Conservation (phyloP, 352 stramenopile genomes). For the Aphanomyces euteiches region DNA sequence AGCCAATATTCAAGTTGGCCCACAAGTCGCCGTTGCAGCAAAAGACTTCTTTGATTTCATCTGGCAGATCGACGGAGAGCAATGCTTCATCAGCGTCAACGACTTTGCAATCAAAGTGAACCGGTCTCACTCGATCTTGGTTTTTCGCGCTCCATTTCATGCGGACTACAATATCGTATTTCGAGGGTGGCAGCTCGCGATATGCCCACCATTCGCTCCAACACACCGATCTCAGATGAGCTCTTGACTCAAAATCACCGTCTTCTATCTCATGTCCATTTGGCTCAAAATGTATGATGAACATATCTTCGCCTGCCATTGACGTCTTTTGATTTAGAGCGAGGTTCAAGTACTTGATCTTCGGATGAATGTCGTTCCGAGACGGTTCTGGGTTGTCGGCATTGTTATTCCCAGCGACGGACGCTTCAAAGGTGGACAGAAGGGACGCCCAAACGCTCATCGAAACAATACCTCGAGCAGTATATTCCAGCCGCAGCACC, state of each 20-base stretch:
- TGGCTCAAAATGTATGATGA: background rate
- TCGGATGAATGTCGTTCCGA: conserved; percentile 29
- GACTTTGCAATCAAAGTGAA: background rate
- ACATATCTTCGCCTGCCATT: background rate
- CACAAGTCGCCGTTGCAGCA: background rate
- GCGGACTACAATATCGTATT: background rate
- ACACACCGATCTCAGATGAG: background rate
- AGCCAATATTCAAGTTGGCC: background rate
- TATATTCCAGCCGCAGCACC: background rate
- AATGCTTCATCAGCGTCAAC: background rate
- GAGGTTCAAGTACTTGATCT: background rate
- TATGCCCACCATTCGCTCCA: conserved; percentile 1
- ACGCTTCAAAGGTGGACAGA: background rate
- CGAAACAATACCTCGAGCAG: background rate
- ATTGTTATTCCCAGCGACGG: conserved; percentile 35
- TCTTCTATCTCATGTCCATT: background rate
- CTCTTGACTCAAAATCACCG: background rate
- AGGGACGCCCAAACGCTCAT: background rate
- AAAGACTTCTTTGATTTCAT: background rate
- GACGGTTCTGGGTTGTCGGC: conserved; percentile 63
- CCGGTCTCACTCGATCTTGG: background rate
- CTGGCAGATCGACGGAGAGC: background rate
- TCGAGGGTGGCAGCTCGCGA: background rate
- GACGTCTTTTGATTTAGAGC: background rate
- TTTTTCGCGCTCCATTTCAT: background rate